Evolutionary conservation across 2,329 filamentous ascomycete genomes (phyloP), one percentile per base, ranked within the genome.

Genomic region (Westerdykella ornata): DNA sequence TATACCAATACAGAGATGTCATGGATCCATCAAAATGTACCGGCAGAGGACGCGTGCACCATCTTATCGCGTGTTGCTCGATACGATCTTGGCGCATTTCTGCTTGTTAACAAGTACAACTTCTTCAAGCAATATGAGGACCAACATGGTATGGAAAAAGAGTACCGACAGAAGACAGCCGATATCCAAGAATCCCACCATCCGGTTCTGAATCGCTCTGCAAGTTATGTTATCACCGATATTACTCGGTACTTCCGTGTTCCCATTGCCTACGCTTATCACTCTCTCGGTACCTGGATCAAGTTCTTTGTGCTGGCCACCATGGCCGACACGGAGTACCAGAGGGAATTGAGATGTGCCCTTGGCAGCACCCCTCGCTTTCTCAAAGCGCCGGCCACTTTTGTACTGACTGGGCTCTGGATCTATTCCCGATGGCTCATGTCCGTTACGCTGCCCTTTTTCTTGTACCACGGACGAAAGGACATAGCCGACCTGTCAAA

Each of bases 271-370:
- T 67, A 63, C 16, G 20, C 67, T 1, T 74, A 73, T 46, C 69
- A 74, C 39, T 57, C 56, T 3, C 31, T 70, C 1, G 70, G 71
- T 1, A 57, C 64, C 2, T 60, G 65, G 41, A 56, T 72, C 45
- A 76, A 76, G 39, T 74, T 75, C 48, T 59, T 72, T 26, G 59
- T 73, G 6, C 66, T 75, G 33, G 70, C 73, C 9, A 59, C 73
- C 15, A 67, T 76, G 47, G 73, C 73, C 2, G 73, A 76, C 48
- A 67, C 71, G 0, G 73, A 76, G 47, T 74, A 71, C 44, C 69
- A 75, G 46, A 61, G 72, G 45, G 73, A 76, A 41, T 61, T 76
- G 35, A 65, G 70, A 42, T 69, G 70, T 51, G 66, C 70, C 37
- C 62, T 72, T 38, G 53, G 57, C 34, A 39, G 49, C 15, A 63